Percentiles rank a stretch among this genome's conserved stretches.
phyloP scores from a whole-genome alignment of 2,329 filamentous ascomycete genomes.

The Apiospora malaysiana region DNA sequence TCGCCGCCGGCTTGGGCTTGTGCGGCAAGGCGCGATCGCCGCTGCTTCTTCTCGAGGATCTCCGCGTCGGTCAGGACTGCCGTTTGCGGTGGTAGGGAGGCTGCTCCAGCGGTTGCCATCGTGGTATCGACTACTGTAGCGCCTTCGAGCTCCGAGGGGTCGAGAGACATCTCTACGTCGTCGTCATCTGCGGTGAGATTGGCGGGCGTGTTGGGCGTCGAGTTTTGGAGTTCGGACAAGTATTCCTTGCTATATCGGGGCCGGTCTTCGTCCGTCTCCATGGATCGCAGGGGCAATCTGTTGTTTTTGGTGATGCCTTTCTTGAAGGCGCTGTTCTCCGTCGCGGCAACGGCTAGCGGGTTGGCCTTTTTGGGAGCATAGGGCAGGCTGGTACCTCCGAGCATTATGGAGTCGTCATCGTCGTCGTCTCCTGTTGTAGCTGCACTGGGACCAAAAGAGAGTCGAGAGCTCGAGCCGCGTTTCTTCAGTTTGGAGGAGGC shows the following conservation, averaged over 20 bases:
- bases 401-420: slow-evolving; percentile 47
- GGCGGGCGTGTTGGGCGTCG: slow-evolving; percentile 82
- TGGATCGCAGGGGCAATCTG: slow-evolving; percentile 62
- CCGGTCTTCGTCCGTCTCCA: slow-evolving; percentile 67
- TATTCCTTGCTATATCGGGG: slow-evolving; percentile 88
- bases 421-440: slow-evolving; percentile 60
- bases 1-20: slow-evolving; percentile 55
- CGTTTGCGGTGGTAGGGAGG: slow-evolving; percentile 44
- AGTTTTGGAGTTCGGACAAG: slow-evolving; percentile 82
- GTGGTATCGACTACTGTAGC: slow-evolving; percentile 65
- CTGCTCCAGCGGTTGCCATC: slow-evolving; percentile 43
- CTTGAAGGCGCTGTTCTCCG: slow-evolving; percentile 70
- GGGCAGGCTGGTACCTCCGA: slow-evolving; percentile 45
- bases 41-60: slow-evolving; percentile 89
- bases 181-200: slow-evolving; percentile 56
- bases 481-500: slow-evolving; percentile 69
- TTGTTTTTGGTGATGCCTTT: slow-evolving; percentile 55
- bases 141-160: slow-evolving; percentile 66
- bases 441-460: slow-evolving; percentile 76
- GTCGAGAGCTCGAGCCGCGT: slow-evolving; percentile 65
- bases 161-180: slow-evolving; percentile 60
- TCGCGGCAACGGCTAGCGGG: slow-evolving; percentile 65
- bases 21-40: slow-evolving; percentile 79
- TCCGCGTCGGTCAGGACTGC: slow-evolving; percentile 81
- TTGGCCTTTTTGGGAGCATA: slow-evolving; percentile 65